Conservation (phyloP, 345 rosid genomes). For the Erodium maritimum region DNA sequence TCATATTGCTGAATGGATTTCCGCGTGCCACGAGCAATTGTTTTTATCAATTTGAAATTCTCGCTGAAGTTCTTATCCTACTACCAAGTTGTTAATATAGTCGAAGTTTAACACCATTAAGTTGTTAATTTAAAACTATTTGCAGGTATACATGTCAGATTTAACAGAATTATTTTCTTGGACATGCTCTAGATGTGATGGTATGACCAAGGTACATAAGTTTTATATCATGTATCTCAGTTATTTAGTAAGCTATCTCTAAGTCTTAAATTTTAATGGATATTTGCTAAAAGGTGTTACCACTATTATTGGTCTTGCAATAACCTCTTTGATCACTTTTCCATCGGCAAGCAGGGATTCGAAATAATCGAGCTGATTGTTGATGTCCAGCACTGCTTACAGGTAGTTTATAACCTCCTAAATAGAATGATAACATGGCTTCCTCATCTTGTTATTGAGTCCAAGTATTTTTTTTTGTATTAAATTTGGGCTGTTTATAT, state of each 20-base stretch:
- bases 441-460: conserved; percentile 4
- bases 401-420: conserved; percentile 28
- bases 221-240: not conserved
- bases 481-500: not conserved
- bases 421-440: not conserved
- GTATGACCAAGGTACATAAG: conserved; percentile 45
- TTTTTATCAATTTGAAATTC: too few relatives aligned
- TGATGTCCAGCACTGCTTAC: conserved; percentile 73
- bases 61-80: too few relatives aligned
- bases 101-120: too few relatives aligned
- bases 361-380: conserved; percentile 69
- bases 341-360: conserved; percentile 66
- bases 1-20: not conserved
- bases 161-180: conserved; percentile 68
- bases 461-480: too few relatives aligned
- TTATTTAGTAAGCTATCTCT: not conserved
- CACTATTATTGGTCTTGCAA: conserved; percentile 6
- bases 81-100: too few relatives aligned
- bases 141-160: conserved; percentile 79
- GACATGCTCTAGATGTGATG: conserved; percentile 83
- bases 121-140: conserved; percentile 6
- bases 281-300: not conserved
- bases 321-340: not conserved
- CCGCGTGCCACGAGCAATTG: too few relatives aligned
- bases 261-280: not conserved